A percentile compares a stretch with the other conserved stretches of the same genome.
Evolutionary conservation across 2,329 filamentous ascomycete genomes (phyloP).

Genomic region (Cercospora zeae-maydis): DNA sequence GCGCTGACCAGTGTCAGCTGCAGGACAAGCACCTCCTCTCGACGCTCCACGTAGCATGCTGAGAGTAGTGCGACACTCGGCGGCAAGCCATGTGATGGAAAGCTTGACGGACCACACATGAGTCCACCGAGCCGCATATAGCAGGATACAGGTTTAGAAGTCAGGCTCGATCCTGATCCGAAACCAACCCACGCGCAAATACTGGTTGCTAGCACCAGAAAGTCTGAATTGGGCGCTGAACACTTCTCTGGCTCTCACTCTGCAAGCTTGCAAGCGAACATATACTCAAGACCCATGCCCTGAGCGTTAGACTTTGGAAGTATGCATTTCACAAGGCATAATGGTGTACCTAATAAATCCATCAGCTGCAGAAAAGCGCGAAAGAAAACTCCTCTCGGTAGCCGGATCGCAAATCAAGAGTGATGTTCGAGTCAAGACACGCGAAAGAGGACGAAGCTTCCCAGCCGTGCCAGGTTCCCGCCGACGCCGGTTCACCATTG

Average conservation of each 20-base stretch:
- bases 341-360: neutral
- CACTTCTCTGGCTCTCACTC: neutral
- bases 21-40: neutral
- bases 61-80: neutral
- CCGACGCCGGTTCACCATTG: slow-evolving; percentile 2
- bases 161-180: neutral
- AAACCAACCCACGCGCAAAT: neutral
- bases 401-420: neutral
- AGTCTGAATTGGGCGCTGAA: neutral
- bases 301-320: neutral
- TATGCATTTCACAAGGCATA: neutral
- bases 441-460: neutral
- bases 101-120: neutral
- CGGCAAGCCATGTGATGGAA: neutral
- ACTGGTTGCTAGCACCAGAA: neutral
- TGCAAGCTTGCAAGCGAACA: neutral
- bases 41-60: neutral
- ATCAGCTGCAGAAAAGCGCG: neutral
- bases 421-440: neutral
- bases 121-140: neutral
- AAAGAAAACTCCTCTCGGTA: neutral
- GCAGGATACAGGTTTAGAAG: neutral
- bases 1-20: neutral
- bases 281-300: neutral
- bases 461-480: neutral